These are phyloP conservation scores for Trichoderma reesei DNA, from an alignment of 495 filamentous ascomycete genomes.

Conservation along the genomic window DNA sequence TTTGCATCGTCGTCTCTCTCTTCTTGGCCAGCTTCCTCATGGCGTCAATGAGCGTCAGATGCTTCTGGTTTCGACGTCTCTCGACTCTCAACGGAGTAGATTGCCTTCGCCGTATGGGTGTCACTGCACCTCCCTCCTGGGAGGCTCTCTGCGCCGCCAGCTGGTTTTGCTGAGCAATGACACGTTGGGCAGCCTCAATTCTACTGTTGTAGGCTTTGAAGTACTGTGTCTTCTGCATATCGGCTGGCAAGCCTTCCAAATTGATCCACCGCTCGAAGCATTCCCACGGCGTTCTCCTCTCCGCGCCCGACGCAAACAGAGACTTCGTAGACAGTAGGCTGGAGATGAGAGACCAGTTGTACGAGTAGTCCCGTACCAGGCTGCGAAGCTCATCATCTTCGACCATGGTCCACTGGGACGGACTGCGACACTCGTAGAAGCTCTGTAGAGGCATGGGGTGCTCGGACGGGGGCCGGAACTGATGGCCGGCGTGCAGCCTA, in stretches of 20 bases:
- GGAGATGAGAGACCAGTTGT: conserved; percentile 94
- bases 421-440: conserved; percentile 76
- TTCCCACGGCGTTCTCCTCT: conserved; percentile 93
- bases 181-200: conserved; percentile 68
- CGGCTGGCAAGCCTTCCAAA: conserved; percentile 76
- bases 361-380: conserved; percentile 82
- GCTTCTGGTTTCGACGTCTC: conserved; percentile 69
- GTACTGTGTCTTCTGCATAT: conserved; percentile 89
- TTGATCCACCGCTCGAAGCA: conserved; percentile 95
- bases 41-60: conserved; percentile 79
- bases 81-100: conserved; percentile 73
- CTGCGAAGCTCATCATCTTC: conserved; percentile 84
- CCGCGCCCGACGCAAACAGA: conserved; percentile 67
- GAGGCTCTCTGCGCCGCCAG: conserved; percentile 43
- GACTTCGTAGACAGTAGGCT: conserved; percentile 65
- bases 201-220: conserved; percentile 77
- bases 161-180: conserved; percentile 49
- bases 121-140: conserved; percentile 45
- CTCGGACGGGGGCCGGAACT: conserved; percentile 88
- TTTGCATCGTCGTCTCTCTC: conserved; percentile 71
- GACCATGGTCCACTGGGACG: conserved; percentile 81
- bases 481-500: conserved; percentile 81
- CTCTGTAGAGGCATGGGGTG: conserved; percentile 74
- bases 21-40: conserved; percentile 96
- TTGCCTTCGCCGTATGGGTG: conserved; percentile 47